Evolutionary conservation across 2,329 filamentous ascomycete genomes (phyloP).

Genomic region (Cordyceps tenuipes): DNA sequence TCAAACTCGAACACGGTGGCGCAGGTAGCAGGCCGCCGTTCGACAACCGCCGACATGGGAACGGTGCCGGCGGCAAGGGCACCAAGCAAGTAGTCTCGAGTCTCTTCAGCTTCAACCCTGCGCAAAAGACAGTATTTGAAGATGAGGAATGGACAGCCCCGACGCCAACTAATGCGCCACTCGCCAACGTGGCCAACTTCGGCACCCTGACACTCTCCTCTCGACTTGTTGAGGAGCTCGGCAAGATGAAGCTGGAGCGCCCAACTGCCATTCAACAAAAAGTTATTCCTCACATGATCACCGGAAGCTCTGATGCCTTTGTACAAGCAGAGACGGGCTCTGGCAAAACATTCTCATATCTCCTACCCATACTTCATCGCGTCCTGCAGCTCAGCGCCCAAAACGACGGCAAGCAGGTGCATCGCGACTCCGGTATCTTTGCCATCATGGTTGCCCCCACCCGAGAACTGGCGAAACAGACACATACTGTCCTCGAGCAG

Average conservation of each 20-base stretch:
- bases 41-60: slow-evolving; percentile 12
- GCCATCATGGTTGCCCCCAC: slow-evolving; percentile 92
- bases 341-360: slow-evolving; percentile 93
- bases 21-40: not conserved
- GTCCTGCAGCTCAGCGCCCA: slow-evolving; percentile 66
- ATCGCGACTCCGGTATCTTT: slow-evolving; percentile 82
- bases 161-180: slow-evolving; percentile 82
- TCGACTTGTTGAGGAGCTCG: slow-evolving; percentile 71
- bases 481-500: slow-evolving; percentile 75
- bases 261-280: slow-evolving; percentile 94
- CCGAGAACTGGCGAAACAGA: slow-evolving; percentile 89
- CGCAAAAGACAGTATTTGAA: slow-evolving; percentile 54
- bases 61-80: slow-evolving; percentile 17
- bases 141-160: slow-evolving; percentile 46
- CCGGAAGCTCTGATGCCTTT: slow-evolving; percentile 81
- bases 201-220: slow-evolving; percentile 75
- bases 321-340: slow-evolving; percentile 96
- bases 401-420: slow-evolving; percentile 49
- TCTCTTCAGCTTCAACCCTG: slow-evolving; percentile 84
- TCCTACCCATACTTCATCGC: slow-evolving; percentile 83
- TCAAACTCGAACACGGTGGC: slow-evolving; percentile 3
- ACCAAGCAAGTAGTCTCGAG: slow-evolving; percentile 69
- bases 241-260: slow-evolving; percentile 79
- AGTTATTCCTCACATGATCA: slow-evolving; percentile 71
- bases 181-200: slow-evolving; percentile 80